Evolutionary conservation across 495 filamentous ascomycete genomes (phyloP).

Genomic region (Rhizodiscina lignyota): DNA sequence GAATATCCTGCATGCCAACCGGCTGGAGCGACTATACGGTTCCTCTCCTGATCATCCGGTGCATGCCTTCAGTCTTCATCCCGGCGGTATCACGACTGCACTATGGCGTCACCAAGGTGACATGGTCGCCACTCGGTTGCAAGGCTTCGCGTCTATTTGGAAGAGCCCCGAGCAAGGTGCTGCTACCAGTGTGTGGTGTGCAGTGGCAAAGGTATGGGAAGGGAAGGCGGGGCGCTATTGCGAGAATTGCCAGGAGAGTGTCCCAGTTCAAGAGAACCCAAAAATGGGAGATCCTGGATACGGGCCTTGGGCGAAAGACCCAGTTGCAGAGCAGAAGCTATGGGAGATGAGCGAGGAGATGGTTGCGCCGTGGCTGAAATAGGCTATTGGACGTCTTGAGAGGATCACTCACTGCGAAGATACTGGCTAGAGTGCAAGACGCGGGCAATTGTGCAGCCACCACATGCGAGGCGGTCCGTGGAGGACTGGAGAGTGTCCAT

Average conservation of each 20-base stretch:
- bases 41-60: no score
- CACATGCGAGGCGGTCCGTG: no score
- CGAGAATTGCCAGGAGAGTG: conserved; percentile 19
- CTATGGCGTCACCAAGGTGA: neutral
- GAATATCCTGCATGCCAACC: conserved; percentile 17
- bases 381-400: no score
- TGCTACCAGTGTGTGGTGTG: conserved; percentile 27
- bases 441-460: no score
- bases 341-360: conserved; percentile 10
- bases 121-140: neutral
- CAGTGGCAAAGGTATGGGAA: conserved; percentile 22
- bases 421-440: no score
- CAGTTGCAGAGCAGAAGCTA: conserved; percentile 10
- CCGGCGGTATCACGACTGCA: conserved; percentile 8
- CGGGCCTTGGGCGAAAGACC: conserved; percentile 9
- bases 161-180: conserved; percentile 14
- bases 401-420: no score
- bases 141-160: neutral
- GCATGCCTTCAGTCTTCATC: conserved; percentile 9
- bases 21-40: conserved; percentile 13
- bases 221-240: conserved; percentile 24
- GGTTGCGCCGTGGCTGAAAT: no score
- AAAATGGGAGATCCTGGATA: conserved; percentile 4
- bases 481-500: no score
- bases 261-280: conserved; percentile 8